Evolutionary conservation across 208 protist genomes (phyloP).

Genomic region (Herpetomonas tarakana): DNA sequence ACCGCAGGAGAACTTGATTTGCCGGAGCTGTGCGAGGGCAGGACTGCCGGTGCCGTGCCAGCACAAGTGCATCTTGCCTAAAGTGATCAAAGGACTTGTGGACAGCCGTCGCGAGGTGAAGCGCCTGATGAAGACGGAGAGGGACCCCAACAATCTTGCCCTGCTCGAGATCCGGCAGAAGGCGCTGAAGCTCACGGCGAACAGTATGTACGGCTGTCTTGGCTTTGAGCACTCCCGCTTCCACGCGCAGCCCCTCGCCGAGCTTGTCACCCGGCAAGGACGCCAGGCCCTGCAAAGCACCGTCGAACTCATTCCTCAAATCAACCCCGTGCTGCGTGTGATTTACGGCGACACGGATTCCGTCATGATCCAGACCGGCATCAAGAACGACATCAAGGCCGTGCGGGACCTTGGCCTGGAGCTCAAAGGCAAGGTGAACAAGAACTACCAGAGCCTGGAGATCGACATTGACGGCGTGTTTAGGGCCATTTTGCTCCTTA

Average conservation of each 20-base stretch:
- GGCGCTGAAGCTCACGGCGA: slow-evolving; percentile 98
- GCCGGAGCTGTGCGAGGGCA: slow-evolving; percentile 48
- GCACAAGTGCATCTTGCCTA: slow-evolving; percentile 92
- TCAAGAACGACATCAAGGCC: slow-evolving; percentile 79
- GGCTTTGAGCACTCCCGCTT: slow-evolving; percentile 98
- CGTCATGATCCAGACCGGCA: slow-evolving; percentile 99
- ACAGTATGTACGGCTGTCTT: slow-evolving; percentile 99
- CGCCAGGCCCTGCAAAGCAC: slow-evolving; percentile 94
- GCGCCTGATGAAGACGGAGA: slow-evolving; percentile 90
- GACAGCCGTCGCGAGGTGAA: slow-evolving; percentile 94
- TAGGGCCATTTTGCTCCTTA: slow-evolving; percentile 95
- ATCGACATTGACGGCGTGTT: slow-evolving; percentile 99
- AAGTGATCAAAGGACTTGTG: slow-evolving; percentile 95
- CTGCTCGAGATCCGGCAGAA: slow-evolving; percentile 97
- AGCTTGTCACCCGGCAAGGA: slow-evolving; percentile 97
- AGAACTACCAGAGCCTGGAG: slow-evolving; percentile 96
- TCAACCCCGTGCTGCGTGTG: slow-evolving; percentile 87
- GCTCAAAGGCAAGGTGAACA: slow-evolving; percentile 97
- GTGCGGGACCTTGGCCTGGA: slow-evolving; percentile 89
- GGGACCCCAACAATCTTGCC: slow-evolving; percentile 68
- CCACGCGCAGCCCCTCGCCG: slow-evolving; percentile 97
- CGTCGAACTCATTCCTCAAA: slow-evolving; percentile 91
- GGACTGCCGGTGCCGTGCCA: slow-evolving; percentile 67
- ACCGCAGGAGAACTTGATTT: slow-evolving; percentile 77
- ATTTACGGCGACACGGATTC: slow-evolving; percentile 99